Evolutionary conservation across 148 eudicot genomes (phyloP).

Genomic region (Rhododendron kiyosumense): DNA sequence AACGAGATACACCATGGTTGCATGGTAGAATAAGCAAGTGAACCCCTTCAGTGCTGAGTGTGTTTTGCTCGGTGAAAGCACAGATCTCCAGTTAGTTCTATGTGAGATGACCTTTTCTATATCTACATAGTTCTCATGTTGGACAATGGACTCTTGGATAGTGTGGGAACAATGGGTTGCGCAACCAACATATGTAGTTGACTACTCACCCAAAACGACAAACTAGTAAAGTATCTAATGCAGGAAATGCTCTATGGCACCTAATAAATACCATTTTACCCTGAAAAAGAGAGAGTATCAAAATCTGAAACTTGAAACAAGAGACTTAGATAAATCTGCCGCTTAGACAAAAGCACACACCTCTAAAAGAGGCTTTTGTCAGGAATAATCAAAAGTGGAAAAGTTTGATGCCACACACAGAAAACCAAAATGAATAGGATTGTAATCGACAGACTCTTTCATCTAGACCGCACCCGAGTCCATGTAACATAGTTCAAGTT

Average conservation of each 20-base stretch:
- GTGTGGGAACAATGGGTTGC: neutral
- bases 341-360: neutral
- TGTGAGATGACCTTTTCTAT: neutral
- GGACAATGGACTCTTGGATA: neutral
- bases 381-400: neutral
- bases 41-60: neutral
- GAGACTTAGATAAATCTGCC: neutral
- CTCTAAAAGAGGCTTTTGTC: neutral
- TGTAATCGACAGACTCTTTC: neutral
- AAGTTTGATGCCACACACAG: neutral
- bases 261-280: neutral
- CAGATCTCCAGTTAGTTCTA: neutral
- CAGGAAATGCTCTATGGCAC: neutral
- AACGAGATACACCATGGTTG: neutral
- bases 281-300: neutral
- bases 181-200: neutral
- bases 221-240: neutral
- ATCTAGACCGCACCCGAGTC: neutral
- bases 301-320: neutral
- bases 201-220: neutral
- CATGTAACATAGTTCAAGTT: neutral
- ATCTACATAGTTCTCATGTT: neutral
- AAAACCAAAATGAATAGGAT: neutral
- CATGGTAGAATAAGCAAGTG: neutral
- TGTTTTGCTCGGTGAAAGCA: neutral